Base-by-base conservation (phyloP, 495 filamentous ascomycete genomes). In the Penicillium manginii region DNA sequence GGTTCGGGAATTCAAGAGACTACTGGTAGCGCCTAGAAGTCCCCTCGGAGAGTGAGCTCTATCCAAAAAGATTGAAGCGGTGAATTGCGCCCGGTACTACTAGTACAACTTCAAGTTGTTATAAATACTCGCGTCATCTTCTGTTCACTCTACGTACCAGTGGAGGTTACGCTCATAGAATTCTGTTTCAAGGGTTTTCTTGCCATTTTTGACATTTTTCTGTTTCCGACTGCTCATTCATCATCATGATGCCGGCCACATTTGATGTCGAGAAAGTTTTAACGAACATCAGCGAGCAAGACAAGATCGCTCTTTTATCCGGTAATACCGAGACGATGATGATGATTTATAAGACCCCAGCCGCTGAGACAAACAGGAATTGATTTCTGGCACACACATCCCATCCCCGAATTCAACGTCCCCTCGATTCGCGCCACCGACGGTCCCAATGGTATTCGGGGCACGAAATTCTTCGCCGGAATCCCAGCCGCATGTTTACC, bases 381-480 rank as follows among this genome's bases (percentile, higher is more conserved):
- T 37, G 88, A 90, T 71, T 88, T 89, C 68, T 91, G 88, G 88
- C 83, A 88, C 50, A 90, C 87, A 3, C 83, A 82, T 60, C 70
- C 85, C 1, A 85, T 92, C 55, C 83, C 85, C 8, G 71, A 81
- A 42, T 83, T 86, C 66, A 78, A 78, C 15, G 84, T 91, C 32
- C 87, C 88, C 10, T 80, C 86, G 8, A 68, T 89, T 21, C 83
- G 86, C 40, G 22, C 37, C 22, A 42, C 55, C 11, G 86, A 90
- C 55, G 87, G 86, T 3, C 87, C 87, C 18, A 90, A 90, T 65
- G 87, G 86, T 23, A 79, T 86, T 12, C 82, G 86, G 21, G 87
- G 87, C 4, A 85, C 84, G 11, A 73, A 76, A 31, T 87, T 86
- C 69, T 87, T 87, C 66, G 81, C 84, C 61, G 84, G 84, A n/a